Base-by-base conservation (phyloP, 176 grass and related monocot genomes). In the Bolboschoenus planiculmis region DNA sequence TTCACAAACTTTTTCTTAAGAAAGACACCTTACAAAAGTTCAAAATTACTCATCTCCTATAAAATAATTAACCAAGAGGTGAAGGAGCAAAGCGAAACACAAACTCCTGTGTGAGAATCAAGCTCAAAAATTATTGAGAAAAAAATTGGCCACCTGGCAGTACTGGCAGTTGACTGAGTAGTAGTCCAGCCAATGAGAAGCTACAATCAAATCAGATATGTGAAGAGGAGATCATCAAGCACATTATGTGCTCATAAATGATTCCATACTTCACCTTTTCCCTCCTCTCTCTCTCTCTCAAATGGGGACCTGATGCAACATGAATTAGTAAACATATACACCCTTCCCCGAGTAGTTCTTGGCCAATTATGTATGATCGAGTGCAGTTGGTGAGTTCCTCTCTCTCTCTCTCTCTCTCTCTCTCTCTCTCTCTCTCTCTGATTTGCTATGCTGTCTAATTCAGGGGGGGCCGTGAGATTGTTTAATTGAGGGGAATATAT, bases 401-500 rank as follows among this genome's bases (percentile, higher is more conserved):
- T 51, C 47, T 51, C 47, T 51, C n/a, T n/a, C n/a, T n/a, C n/a
- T n/a, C n/a, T 21, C 20, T 3, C 21, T 60, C 62, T 35, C 14
- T 14, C 14, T 36, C 3, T 71, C n/a, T 21, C 20, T 3, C 21
- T 60, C 62, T 35, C 14, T 14, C 14, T 36, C 3, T 71, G 37
- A 72, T 72, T 72, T 42, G 70, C 23, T 75, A 2, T 75, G 20
- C 43, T 75, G 71, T 75, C 70, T 15, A 74, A 74, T 11, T 47
- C 40, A 74, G 5, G 39, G 21, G 68, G 70, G 70, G 20, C 37
- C 11, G 11, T 47, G 42, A 7, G 21, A 26, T 7, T 75, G 70
- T 75, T 75, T 75, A 75, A 75, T 77, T 77, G 46, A 77, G 18
- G 72, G 72, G 72, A 77, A 77, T 77, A 53, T 53, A 77, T 77